phyloP scores from a whole-genome alignment of 176 grass and related monocot genomes.

The Cocos nucifera region DNA sequence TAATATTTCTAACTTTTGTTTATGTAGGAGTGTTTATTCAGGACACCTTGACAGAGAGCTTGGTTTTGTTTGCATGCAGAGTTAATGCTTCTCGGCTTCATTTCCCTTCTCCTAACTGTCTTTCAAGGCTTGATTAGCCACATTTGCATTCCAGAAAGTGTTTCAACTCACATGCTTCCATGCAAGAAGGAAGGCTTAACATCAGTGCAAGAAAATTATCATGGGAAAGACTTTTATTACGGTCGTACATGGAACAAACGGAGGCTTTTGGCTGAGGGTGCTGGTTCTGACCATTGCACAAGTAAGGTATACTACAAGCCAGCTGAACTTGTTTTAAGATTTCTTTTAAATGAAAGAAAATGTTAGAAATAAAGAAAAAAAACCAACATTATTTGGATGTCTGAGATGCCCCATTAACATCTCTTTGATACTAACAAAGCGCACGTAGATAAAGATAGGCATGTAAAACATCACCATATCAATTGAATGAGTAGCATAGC shows the following conservation, averaged over 20 bases:
- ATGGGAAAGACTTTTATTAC: not conserved
- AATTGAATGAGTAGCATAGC: too few relatives aligned
- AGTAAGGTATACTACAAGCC: not conserved
- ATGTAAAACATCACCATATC: too few relatives aligned
- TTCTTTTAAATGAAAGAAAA: not conserved
- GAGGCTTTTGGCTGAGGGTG: constrained; percentile 19
- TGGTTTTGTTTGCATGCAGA: constrained; percentile 45
- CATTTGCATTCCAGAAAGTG: constrained; percentile 56
- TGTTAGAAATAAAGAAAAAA: not conserved
- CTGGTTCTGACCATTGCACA: constrained; percentile 27
- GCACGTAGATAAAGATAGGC: too few relatives aligned
- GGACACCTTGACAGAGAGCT: constrained; percentile 1
- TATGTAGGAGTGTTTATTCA: too few relatives aligned
- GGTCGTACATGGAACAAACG: not conserved
- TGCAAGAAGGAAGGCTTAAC: constrained; percentile 29
- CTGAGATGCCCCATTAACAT: too few relatives aligned
- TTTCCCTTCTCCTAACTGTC: constrained; percentile 73
- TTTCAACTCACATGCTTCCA: constrained; percentile 48
- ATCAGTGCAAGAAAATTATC: too few relatives aligned
- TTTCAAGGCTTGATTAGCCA: constrained; percentile 45
- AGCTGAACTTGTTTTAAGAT: too few relatives aligned
- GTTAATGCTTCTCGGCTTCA: constrained; percentile 91
- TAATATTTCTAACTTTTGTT: too few relatives aligned
- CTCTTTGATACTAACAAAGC: too few relatives aligned
- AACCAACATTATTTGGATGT: too few relatives aligned